Evolutionary conservation across 495 filamentous ascomycete species (phyloP), one percentile per base, ranked within the genome.

Genomic region (Friedmanniomyces simplex): DNA sequence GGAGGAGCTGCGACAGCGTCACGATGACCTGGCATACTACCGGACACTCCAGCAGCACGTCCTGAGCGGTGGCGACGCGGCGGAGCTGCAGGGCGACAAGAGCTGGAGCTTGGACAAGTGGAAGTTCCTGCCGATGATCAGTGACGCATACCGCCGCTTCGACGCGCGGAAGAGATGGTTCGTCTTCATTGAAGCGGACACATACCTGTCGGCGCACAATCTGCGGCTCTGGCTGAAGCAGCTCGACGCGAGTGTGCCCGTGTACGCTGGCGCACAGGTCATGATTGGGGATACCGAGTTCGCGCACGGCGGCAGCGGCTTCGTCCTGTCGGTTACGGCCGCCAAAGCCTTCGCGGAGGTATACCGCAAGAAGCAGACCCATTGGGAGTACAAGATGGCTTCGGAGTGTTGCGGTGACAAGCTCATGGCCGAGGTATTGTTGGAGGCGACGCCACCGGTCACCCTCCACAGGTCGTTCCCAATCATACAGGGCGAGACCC

Each of bases 381-480:
- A 30, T 22, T 50, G 48, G 26, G 48, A 50, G 21, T 10, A 50
- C 11, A 32, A 30, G 12, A 13, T 32, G 20, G 20, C 48, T 6
- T 6, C 7, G 11, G 28, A 52, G 32, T 88, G 85, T 73, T 87
- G 83, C 45, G 86, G 86, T 1, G 86, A 89, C 65, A 77, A 79
- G 55, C 72, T 87, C 4, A 71, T 88, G 36, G 76, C 77, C 26
- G 25, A 25, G 50, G 50, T 42, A 6, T 41, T 53, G 7, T 6
- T 41, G 30, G 26, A 8, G 7, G 50, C 25, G 5, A 22, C 10
- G 30, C 30, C 36, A n/a, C 32, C 32, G 3, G 16, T 53, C 32
- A 6, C 8, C 13, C 32, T 21, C 13, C 43, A 47, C 43, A 6
- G 43, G 20, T 13, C 50, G 7, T 53, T 37, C 30, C 32, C 32